A percentile compares a stretch with the other conserved stretches of the same genome.
Evolutionary conservation across 495 filamentous ascomycete species (phyloP).

Genomic region (Xylaria flabelliformis): DNA sequence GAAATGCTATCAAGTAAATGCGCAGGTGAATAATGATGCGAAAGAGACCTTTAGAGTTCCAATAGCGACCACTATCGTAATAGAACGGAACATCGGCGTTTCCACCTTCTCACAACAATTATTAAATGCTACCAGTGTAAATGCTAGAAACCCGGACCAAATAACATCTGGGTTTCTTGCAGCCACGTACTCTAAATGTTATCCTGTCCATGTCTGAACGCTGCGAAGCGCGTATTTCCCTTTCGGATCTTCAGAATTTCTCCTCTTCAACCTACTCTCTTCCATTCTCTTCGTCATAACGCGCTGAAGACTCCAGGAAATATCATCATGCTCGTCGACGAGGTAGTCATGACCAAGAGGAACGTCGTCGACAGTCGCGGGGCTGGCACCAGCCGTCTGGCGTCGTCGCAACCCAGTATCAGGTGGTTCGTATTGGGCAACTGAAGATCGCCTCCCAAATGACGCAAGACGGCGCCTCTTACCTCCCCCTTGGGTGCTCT

Average conservation of each 20-base stretch:
- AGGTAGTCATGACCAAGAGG: slow-evolving; percentile 25
- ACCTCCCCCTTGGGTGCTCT: slow-evolving; percentile 30
- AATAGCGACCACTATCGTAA: not conserved
- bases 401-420: slow-evolving; percentile 28
- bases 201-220: slow-evolving; percentile 23
- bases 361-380: slow-evolving; percentile 4
- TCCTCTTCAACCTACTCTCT: slow-evolving; percentile 21
- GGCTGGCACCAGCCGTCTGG: slow-evolving; percentile 29
- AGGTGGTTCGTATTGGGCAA: slow-evolving; percentile 34
- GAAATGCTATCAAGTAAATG: too few species aligned
- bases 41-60: not conserved
- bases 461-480: slow-evolving; percentile 35
- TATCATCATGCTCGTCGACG: slow-evolving; percentile 40
- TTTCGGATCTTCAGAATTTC: slow-evolving; percentile 13
- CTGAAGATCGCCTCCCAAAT: slow-evolving; percentile 35
- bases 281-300: slow-evolving; percentile 43
- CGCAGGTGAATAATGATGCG: too few species aligned
- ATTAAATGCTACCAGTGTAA: not conserved
- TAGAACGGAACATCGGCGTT: not conserved
- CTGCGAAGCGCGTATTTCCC: slow-evolving; percentile 17
- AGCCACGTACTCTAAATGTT: not conserved
- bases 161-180: not conserved
- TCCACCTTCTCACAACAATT: not conserved
- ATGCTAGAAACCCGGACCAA: not conserved
- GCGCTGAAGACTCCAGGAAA: slow-evolving; percentile 47